Evolutionary conservation across 2,329 filamentous ascomycete species (phyloP), one percentile per base, ranked within the genome.

Genomic region (Daldinia eschscholtzii): DNA sequence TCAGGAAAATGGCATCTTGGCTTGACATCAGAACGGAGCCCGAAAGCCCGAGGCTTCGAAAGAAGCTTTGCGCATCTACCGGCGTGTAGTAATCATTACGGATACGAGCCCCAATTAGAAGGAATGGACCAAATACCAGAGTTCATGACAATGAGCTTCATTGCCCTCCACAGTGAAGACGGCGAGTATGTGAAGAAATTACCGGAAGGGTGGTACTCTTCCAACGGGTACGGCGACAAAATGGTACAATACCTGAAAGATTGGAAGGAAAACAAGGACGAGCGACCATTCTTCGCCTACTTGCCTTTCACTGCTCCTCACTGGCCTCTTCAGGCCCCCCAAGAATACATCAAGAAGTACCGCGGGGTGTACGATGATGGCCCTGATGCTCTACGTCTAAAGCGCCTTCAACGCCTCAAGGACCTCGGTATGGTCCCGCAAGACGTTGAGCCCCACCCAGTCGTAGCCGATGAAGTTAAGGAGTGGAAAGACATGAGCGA

Each of bases 1-100:
- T 80, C 86, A 4, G 88, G 88, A 0, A 90, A 91, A 74, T 90
- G 88, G 88, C 87, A 90, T 76, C 78, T 90, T 18, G 88, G 88
- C 0, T 78, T 90, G 12, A 88, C 83, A 0, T 85, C 86, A 0
- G 87, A 90, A 71, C 82, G 83, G 3, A 85, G 83, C 3, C 88
- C 88, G 0, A 81, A 84, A 52, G 83, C 81, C 12, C 82, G 88
- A 9, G 88, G 89, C 0, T 91, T 91, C 70, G 84, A 88, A 65
- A 83, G 83, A 18, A 86, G 84, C 33, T 86, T 90, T 65, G 87
- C 88, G 2, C 85, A 88, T 73, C 79, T 91, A 3, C 88, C 88
- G 0, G 88, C 85, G 2, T 89, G 87, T 75, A 85, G 84, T 57
- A 88, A 87, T 63, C 85, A 88, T 72, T 87, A 83, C 70, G 84